Percentiles rank a stretch among this genome's conserved stretches.
These are phyloP conservation scores for Ilyonectria robusta DNA, from an alignment of 2,329 filamentous ascomycete species.

Conservation along the genomic window DNA sequence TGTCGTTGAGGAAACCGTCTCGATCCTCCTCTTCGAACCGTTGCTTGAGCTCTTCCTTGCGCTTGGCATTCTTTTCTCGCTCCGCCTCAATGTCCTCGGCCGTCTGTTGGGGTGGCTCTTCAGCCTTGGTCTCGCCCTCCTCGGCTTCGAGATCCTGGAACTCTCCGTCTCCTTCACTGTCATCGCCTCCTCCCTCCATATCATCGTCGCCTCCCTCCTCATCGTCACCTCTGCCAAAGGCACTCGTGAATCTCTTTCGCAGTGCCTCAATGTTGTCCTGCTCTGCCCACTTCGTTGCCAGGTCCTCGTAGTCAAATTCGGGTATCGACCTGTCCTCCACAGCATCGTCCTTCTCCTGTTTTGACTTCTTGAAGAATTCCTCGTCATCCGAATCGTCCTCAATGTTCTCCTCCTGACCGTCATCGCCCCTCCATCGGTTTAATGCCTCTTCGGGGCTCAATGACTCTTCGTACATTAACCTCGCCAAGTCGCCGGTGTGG, in stretches of 20 bases:
- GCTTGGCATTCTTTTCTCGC: slow-evolving; percentile 88
- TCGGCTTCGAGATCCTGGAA: slow-evolving; percentile 75
- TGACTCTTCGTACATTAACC: slow-evolving; percentile 89
- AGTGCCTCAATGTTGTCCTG: slow-evolving; percentile 83
- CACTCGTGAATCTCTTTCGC: slow-evolving; percentile 81
- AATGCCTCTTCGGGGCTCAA: slow-evolving; percentile 83
- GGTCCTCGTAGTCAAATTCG: slow-evolving; percentile 81
- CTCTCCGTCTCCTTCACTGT: slow-evolving; percentile 68
- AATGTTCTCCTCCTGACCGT: slow-evolving; percentile 71
- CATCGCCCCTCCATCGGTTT: slow-evolving; percentile 82
- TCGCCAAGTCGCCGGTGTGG: slow-evolving; percentile 85
- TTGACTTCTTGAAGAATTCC: slow-evolving; percentile 76
- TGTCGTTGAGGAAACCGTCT: slow-evolving; percentile 95
- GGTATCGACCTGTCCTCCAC: slow-evolving; percentile 88
- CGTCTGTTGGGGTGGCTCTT: slow-evolving; percentile 58
- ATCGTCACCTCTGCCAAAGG: slow-evolving; percentile 58
- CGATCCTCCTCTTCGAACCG: slow-evolving; percentile 98
- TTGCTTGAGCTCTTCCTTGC: slow-evolving; percentile 94
- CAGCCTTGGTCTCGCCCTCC: slow-evolving; percentile 74
- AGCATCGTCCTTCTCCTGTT: slow-evolving; percentile 76
- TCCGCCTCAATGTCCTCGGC: slow-evolving; percentile 82
- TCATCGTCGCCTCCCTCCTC: slow-evolving; percentile 61
- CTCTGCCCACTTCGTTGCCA: slow-evolving; percentile 89
- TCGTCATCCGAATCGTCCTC: slow-evolving; percentile 71
- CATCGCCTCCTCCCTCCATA: slow-evolving; percentile 70